Base-by-base conservation (phyloP, 1,284 basidiomycete genomes). In the Coniophora puteana region DNA sequence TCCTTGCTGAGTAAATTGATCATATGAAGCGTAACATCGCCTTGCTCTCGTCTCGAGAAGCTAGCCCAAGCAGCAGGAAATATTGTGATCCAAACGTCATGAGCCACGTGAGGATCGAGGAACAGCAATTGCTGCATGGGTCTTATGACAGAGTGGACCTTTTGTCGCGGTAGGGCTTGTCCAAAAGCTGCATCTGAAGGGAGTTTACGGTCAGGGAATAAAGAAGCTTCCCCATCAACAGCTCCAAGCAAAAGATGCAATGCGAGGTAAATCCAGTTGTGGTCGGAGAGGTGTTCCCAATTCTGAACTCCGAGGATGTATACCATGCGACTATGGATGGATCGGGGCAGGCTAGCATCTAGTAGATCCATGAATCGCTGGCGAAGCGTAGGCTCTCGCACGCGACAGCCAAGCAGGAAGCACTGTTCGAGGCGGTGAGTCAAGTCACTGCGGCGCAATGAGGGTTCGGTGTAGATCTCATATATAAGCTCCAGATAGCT, bases 211-310 rank as follows among this genome's bases (percentile, higher is more conserved):
- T 38, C 64, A 43, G 59, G 59, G 46, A 65, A 45, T 26, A 73
- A 53, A 6, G 66, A 58, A 26, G 75, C 62, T 38, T 91, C 83
- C 10, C 68, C 65, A 53, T 95, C 88, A n/a, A 84, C 74, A 11
- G 88, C 77, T 14, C 93, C 91, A 10, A 99, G 77, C 16, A 98
- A 68, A 20, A 99, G 80, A 56, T 96, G 89, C 20, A 98, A 71
- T 24, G 93, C 92, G 32, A 98, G 78, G 50, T 90, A 87, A 34
- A 96, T 88, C 96, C 96, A 99, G 59, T 97, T 94, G 46, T 89
- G 82, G 51, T 97, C 93, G 2, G 90, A 83, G 14, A 99, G 66
- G 8, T 86, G 80, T 51, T 99, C 96, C 96, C 97, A 99, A 59
- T 77, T 95, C 66, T 99, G 94, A 16, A 93, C 83, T 21, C 92